Conservation (phyloP, 169 alveolate genomes). For the Cytauxzoon felis region DNA sequence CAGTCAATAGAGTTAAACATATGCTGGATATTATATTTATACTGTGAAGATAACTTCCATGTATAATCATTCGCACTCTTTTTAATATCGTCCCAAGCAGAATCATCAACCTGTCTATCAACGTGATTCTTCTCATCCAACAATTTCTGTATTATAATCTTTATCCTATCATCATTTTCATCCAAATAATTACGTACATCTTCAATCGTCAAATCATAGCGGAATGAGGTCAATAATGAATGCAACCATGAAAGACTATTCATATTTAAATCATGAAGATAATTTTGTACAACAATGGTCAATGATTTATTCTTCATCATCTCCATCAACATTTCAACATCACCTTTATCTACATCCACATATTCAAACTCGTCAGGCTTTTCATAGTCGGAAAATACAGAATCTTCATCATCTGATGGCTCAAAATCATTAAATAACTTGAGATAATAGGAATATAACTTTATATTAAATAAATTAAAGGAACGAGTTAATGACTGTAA, state of each 20-base stretch:
- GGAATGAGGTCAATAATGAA: neutral
- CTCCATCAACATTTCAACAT: neutral
- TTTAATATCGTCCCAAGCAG: too few relatives aligned
- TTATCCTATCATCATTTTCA: neutral
- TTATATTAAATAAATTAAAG: neutral
- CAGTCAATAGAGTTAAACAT: constrained; percentile 35
- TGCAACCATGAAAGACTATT: neutral
- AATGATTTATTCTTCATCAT: neutral
- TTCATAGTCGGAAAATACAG: neutral
- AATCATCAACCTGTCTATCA: too few relatives aligned
- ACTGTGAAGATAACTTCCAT: constrained; percentile 10
- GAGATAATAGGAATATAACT: neutral
- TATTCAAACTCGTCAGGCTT: too few relatives aligned
- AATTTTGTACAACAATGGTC: neutral
- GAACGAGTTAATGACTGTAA: constrained; percentile 36
- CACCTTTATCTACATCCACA: too few relatives aligned
- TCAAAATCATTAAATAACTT: neutral
- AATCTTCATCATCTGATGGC: neutral
- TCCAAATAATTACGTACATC: neutral
- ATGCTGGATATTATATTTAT: constrained; percentile 23
- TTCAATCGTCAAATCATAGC: neutral
- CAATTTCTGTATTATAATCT: too few relatives aligned
- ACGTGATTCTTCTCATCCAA: too few relatives aligned
- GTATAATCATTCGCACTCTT: neutral
- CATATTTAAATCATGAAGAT: neutral